phyloP scores from a whole-genome alignment of 2,329 filamentous ascomycete species.

The Akanthomyces lecanii region DNA sequence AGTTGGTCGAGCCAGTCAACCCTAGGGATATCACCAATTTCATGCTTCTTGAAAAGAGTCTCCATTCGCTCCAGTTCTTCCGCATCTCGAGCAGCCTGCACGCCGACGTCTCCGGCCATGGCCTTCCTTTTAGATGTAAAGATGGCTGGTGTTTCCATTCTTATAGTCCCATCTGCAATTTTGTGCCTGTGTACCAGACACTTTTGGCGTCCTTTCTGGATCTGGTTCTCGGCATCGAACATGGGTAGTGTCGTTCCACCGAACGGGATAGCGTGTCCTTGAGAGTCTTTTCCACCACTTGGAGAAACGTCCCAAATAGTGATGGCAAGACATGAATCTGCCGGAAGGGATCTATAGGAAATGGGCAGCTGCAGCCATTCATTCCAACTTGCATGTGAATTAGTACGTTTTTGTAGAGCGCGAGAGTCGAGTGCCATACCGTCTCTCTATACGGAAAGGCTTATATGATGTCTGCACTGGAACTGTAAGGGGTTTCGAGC shows the following conservation, averaged over 20 bases:
- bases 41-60: conserved; percentile 90
- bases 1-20: conserved; percentile 95
- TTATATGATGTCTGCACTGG: conserved; percentile 92
- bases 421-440: conserved; percentile 32
- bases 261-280: conserved; percentile 81
- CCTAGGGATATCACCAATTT: conserved; percentile 91
- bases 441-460: conserved; percentile 71
- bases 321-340: conserved; percentile 80
- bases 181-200: conserved; percentile 79
- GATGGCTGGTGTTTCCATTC: conserved; percentile 70
- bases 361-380: conserved; percentile 93
- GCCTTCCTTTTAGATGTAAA: conserved; percentile 53
- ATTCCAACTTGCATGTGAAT: conserved; percentile 64
- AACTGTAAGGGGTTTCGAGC: conserved; percentile 90
- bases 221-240: conserved; percentile 89
- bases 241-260: conserved; percentile 87
- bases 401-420: not conserved
- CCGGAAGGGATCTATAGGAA: conserved; percentile 74
- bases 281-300: conserved; percentile 62
- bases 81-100: conserved; percentile 61
- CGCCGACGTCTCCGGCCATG: conserved; percentile 44
- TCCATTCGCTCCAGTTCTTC: conserved; percentile 88
- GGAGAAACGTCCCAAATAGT: conserved; percentile 95
- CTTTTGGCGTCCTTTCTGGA: conserved; percentile 89
- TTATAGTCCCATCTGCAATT: conserved; percentile 78